Evolutionary conservation across 805 yeast species (phyloP), one percentile per base, ranked within the genome.

Genomic region (Metschnikowia lochheadii): DNA sequence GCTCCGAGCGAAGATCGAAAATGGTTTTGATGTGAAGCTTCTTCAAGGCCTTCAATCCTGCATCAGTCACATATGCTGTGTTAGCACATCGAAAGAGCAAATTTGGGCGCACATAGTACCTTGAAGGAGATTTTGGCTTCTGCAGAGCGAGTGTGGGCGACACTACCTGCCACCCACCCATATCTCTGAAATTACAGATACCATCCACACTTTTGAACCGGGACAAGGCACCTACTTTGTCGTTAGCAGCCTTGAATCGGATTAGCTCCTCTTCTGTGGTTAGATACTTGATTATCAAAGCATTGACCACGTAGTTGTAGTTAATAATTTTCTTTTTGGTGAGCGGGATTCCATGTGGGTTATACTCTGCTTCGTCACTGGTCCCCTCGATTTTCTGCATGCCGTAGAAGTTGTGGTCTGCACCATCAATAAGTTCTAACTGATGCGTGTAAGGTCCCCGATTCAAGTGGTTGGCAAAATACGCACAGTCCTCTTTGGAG

Each of bases 401-500:
- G 0, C 94, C 92, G 61, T 78, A 86, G 61, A 78, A 90, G 59
- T 87, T 88, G 66, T 91, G 98, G 63, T 89, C 91, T 0, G 96
- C 96, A 41, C 72, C 73, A 1, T 80, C 79, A 10, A 91, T 69
- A 6, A 88, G 63, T 35, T 73, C 71, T 48, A 89, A 68, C 3
- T 75, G 70, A 57, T 86, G 77, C 3, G 75, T 58, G 31, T 57
- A 56, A 0, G 53, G 84, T 18, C 90, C 80, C 5, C 78, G 68
- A 26, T 74, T 76, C 44, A 90, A 77, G 8, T 69, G 56, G 57
- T 85, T 81, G 6, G 86, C 81, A 68, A 72, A 89, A 35, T 57
- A 58, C 0, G 84, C 76, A 6, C 84, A 75, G 57, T 89, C 96
- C 14, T 73, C 71, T 0, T 78, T 56, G 1, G 92, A 89, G 6